phyloP scores from a whole-genome alignment of 139 green algal species.

The Trebouxia sp. region DNA sequence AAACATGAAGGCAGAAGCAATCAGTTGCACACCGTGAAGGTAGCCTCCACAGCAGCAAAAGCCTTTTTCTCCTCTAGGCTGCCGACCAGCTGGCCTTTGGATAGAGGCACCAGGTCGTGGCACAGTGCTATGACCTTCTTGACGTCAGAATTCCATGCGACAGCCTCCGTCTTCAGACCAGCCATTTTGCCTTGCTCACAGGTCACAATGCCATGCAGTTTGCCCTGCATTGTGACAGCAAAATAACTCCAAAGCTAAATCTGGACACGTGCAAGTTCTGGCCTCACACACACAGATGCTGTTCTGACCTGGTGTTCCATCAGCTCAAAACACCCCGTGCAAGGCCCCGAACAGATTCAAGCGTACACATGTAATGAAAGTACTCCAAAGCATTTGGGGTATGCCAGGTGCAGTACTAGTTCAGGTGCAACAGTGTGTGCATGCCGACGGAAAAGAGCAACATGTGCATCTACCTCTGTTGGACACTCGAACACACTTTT shows the following conservation, averaged over 20 bases:
- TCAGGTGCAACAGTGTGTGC: too few species aligned
- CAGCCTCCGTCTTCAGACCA: background rate
- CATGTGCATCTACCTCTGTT: too few species aligned
- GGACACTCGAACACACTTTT: too few species aligned
- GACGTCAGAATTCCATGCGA: background rate
- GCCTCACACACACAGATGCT: too few species aligned
- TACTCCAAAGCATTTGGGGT: too few species aligned
- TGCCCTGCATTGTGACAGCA: background rate
- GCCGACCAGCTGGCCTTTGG: background rate
- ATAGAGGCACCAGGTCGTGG: background rate
- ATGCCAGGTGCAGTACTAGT: background rate
- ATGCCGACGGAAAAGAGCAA: too few species aligned
- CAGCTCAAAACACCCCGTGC: too few species aligned
- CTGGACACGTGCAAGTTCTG: too few species aligned
- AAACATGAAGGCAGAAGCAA: too few species aligned
- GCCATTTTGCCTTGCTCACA: background rate
- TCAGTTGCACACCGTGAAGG: background rate
- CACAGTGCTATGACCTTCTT: slow-evolving; percentile 9
- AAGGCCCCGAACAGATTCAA: too few species aligned
- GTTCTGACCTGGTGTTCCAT: too few species aligned
- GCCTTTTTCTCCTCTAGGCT: background rate
- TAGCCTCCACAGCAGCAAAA: slow-evolving; percentile 3
- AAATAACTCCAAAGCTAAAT: background rate
- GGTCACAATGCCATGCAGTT: slow-evolving; percentile 1
- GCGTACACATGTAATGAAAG: too few species aligned